These are phyloP conservation scores for Globisporangium canariense DNA, from an alignment of 352 stramenopile genomes.

Conservation along the genomic window DNA sequence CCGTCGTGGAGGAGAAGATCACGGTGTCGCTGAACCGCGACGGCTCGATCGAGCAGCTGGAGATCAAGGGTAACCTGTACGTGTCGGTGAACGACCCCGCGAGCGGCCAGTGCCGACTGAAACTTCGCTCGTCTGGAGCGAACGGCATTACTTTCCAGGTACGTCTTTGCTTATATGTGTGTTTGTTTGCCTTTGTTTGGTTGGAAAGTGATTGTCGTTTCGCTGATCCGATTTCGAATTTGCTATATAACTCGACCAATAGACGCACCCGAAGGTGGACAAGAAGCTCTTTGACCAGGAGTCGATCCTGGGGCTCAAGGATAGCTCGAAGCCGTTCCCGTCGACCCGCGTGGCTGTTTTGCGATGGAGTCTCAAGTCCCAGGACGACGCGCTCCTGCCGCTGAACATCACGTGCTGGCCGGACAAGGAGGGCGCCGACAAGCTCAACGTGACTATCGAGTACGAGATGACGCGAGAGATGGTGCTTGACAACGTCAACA, in stretches of 20 bases:
- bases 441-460: constrained; percentile 87
- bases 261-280: constrained; percentile 85
- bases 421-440: constrained; percentile 78
- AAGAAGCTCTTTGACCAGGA: constrained; percentile 85
- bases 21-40: constrained; percentile 81
- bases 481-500: constrained; percentile 87
- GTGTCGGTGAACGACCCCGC: constrained; percentile 80
- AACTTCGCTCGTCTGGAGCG: constrained; percentile 57
- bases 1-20: constrained; percentile 86
- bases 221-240: not conserved
- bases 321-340: constrained; percentile 81
- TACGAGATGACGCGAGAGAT: constrained; percentile 87
- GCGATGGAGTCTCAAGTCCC: constrained; percentile 85
- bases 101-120: constrained; percentile 66
- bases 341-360: constrained; percentile 76
- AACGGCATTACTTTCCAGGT: constrained; percentile 80
- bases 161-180: not conserved
- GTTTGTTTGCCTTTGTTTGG: not conserved
- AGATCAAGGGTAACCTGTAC: constrained; percentile 85
- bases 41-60: constrained; percentile 76
- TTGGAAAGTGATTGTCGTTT: not conserved
- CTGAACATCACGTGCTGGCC: constrained; percentile 88
- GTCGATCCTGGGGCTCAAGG: constrained; percentile 75
- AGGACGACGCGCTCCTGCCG: constrained; percentile 81
- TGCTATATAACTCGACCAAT: constrained; percentile 6